These are phyloP conservation scores for Dryas drummondii DNA, from an alignment of 306 rosid genomes.

Conservation along the genomic window DNA sequence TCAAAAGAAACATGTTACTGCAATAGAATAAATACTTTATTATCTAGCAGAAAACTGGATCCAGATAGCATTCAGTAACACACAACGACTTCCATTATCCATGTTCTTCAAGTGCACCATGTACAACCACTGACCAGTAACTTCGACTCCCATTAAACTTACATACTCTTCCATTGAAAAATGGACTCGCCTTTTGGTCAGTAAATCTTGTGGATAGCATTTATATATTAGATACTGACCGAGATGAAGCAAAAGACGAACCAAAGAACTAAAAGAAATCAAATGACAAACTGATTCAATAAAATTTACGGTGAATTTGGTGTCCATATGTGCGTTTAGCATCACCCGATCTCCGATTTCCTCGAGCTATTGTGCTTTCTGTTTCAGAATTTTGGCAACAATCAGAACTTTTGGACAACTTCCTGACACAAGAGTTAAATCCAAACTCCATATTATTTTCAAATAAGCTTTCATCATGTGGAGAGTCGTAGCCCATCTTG, in stretches of 20 bases:
- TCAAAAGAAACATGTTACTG: neutral
- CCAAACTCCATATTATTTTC: constrained; percentile 42
- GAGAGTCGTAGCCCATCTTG: constrained; percentile 47
- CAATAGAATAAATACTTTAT: neutral
- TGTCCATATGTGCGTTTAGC: constrained; percentile 46
- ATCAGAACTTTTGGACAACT: constrained; percentile 77
- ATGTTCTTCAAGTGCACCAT: constrained; percentile 26
- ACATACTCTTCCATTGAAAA: neutral
- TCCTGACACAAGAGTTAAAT: constrained; percentile 33
- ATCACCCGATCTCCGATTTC: constrained; percentile 61
- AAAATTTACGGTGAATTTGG: constrained; percentile 48
- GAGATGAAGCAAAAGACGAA: constrained; percentile 22
- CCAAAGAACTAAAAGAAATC: constrained; percentile 25
- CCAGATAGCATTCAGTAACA: constrained; percentile 4
- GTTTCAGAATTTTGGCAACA: constrained; percentile 45
- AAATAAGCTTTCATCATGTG: constrained; percentile 47
- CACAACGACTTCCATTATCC: constrained; percentile 4
- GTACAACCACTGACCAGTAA: constrained; percentile 29
- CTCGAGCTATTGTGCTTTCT: constrained; percentile 34
- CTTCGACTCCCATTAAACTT: neutral
- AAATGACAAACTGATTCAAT: constrained; percentile 15
- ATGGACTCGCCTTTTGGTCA: neutral
- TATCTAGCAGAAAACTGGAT: constrained; percentile 2
- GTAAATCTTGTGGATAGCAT: constrained; percentile 14
- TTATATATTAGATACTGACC: constrained; percentile 15